Evolutionary conservation across 1,139 yeast species (phyloP).

Genomic region (Diutina rugosa): DNA sequence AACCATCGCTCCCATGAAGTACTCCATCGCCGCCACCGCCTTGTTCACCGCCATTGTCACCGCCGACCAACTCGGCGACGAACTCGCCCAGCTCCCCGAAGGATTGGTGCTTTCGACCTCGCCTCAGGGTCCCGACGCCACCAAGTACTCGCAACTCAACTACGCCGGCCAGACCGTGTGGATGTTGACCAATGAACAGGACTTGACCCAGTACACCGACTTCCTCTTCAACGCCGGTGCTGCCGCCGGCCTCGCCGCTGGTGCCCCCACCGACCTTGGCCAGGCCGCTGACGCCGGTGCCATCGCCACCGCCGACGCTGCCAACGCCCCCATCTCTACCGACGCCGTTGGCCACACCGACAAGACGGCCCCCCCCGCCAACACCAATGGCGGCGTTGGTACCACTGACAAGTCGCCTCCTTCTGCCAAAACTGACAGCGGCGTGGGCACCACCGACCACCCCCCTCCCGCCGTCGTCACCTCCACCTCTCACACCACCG

Average conservation of each 20-base stretch:
- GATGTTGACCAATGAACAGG: not conserved
- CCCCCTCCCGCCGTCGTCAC: not conserved
- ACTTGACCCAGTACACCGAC: not conserved
- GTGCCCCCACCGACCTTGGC: not conserved
- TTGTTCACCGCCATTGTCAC: not conserved
- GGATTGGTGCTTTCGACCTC: not conserved
- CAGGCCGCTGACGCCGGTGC: not conserved
- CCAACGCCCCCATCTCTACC: not conserved
- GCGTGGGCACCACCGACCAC: not conserved
- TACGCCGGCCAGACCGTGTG: not conserved
- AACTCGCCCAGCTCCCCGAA: not conserved
- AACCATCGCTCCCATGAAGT: not conserved
- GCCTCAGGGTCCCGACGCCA: not conserved
- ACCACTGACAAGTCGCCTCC: not conserved
- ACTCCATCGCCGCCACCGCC: not conserved
- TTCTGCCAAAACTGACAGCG: not conserved
- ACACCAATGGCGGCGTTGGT: not conserved
- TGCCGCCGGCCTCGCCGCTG: not conserved
- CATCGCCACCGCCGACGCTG: not conserved
- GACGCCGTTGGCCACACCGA: not conserved
- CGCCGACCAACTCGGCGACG: not conserved
- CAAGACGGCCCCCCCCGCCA: not conserved
- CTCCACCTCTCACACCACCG: not conserved
- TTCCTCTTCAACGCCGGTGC: not conserved
- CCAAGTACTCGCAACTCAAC: not conserved